Percentiles rank a stretch among this genome's conserved stretches.
Evolutionary conservation across 2,329 filamentous ascomycete genomes (phyloP).

Genomic region (Ascocoryne sarcoides): DNA sequence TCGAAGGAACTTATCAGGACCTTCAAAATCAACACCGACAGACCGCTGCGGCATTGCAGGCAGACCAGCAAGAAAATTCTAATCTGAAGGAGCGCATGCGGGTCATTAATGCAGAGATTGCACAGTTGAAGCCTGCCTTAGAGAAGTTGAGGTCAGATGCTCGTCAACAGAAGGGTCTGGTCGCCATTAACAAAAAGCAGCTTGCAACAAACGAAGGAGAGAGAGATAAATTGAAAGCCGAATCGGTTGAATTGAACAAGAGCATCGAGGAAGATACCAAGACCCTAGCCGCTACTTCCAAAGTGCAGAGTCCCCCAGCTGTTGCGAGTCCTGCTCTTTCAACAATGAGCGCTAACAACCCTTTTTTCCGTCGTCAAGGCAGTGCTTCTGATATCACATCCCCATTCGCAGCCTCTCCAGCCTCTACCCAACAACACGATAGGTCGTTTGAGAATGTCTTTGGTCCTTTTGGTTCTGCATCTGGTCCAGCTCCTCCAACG

Average conservation of each 20-base stretch:
- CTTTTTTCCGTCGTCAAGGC: slow-evolving; percentile 74
- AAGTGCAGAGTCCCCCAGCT: slow-evolving; percentile 31
- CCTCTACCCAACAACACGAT: slow-evolving; percentile 39
- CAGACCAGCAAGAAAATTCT: slow-evolving; percentile 83
- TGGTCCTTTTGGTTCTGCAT: slow-evolving; percentile 48
- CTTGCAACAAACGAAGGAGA: slow-evolving; percentile 81
- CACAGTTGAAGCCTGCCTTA: slow-evolving; percentile 77
- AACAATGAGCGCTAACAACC: slow-evolving; percentile 73
- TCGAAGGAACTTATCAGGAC: slow-evolving; percentile 75
- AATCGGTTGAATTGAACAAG: slow-evolving; percentile 62
- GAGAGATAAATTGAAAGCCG: slow-evolving; percentile 75
- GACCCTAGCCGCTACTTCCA: slow-evolving; percentile 44
- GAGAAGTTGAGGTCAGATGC: slow-evolving; percentile 91
- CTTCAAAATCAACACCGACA: slow-evolving; percentile 76
- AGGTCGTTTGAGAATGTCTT: slow-evolving; percentile 82
- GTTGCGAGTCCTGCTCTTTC: slow-evolving; percentile 64
- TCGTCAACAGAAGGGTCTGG: slow-evolving; percentile 89
- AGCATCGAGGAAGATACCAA: slow-evolving; percentile 49
- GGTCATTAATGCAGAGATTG: slow-evolving; percentile 71
- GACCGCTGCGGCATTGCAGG: slow-evolving; percentile 62
- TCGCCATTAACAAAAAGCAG: slow-evolving; percentile 98
- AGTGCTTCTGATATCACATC: slow-evolving; percentile 44
- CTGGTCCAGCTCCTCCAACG: slow-evolving; percentile 40
- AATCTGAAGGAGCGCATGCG: slow-evolving; percentile 81
- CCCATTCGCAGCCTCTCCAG: slow-evolving; percentile 36